Evolutionary conservation across 805 yeast species (phyloP).

Genomic region (Maudiozyma turicensis): DNA sequence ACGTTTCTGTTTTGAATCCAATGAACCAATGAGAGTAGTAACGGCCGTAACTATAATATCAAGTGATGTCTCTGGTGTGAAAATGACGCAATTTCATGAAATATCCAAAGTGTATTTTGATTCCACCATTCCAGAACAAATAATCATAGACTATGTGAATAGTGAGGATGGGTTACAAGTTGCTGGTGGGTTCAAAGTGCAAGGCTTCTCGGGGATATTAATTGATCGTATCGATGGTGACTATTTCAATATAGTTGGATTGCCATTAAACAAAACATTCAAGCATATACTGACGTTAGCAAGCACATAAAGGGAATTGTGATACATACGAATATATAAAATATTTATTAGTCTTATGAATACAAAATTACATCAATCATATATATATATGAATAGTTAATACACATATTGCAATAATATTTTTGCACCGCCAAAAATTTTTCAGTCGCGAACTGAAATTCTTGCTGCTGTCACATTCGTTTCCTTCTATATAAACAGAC

Average conservation of each 20-base stretch:
- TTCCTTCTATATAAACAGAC: no score
- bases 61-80: conserved; percentile 5
- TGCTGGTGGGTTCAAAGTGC: conserved; percentile 90
- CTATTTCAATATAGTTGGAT: conserved; percentile 76
- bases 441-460: not conserved
- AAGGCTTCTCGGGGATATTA: conserved; percentile 59
- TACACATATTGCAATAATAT: not conserved
- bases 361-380: not conserved
- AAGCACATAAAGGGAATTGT: not conserved
- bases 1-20: conserved; percentile 35
- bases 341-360: not conserved
- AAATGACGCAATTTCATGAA: conserved; percentile 30
- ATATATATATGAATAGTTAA: not conserved
- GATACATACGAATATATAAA: no score
- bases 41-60: conserved; percentile 45
- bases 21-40: conserved; percentile 39
- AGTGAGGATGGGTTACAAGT: conserved; percentile 69
- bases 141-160: conserved; percentile 52
- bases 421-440: not conserved
- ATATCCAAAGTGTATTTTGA: conserved; percentile 36
- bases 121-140: conserved; percentile 38
- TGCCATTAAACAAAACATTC: conserved; percentile 57
- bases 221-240: conserved; percentile 66
- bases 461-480: no score
- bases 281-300: conserved; percentile 1